Conservation (phyloP, 805 yeast species). For the Sporopachydermia lactativora region DNA sequence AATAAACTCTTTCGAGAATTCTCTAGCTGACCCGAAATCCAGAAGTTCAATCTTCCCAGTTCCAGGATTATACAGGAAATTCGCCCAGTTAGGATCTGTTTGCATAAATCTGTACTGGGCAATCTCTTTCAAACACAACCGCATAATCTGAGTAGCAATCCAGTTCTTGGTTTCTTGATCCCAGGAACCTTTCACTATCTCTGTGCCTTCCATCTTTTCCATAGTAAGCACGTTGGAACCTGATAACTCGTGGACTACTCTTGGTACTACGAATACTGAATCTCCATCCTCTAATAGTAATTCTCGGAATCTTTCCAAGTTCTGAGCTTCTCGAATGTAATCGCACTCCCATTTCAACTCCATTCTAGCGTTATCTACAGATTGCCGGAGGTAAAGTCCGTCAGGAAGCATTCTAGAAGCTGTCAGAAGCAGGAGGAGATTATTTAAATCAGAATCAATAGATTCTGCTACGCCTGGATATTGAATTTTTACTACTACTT, state of each 20-base stretch:
- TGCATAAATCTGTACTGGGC: slow-evolving; percentile 86
- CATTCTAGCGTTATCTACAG: slow-evolving; percentile 83
- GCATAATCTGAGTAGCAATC: slow-evolving; percentile 78
- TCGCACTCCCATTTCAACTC: slow-evolving; percentile 98
- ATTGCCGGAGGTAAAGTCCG: slow-evolving; percentile 82
- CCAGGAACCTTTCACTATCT: slow-evolving; percentile 66
- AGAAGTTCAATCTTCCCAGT: slow-evolving; percentile 68
- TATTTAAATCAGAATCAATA: slow-evolving; percentile 88
- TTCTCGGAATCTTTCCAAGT: slow-evolving; percentile 52
- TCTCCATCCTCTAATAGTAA: slow-evolving; percentile 40
- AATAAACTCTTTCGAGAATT: slow-evolving; percentile 55
- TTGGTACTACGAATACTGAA: slow-evolving; percentile 64
- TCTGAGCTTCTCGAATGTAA: slow-evolving; percentile 77
- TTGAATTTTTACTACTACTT: slow-evolving; percentile 88
- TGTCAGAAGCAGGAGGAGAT: slow-evolving; percentile 63
- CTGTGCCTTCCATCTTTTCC: slow-evolving; percentile 76
- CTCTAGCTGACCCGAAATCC: slow-evolving; percentile 94
- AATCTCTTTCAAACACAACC: slow-evolving; percentile 74
- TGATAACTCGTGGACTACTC: slow-evolving; percentile 60
- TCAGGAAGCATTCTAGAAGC: slow-evolving; percentile 82
- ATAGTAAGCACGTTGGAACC: slow-evolving; percentile 80
- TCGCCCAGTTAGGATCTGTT: slow-evolving; percentile 99
- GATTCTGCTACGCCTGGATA: slow-evolving; percentile 94
- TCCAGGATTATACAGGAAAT: slow-evolving; percentile 68
- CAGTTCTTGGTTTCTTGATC: slow-evolving; percentile 61